Base-by-base conservation (phyloP, 1,284 basidiomycete species). In the Blastosporella zonata region DNA sequence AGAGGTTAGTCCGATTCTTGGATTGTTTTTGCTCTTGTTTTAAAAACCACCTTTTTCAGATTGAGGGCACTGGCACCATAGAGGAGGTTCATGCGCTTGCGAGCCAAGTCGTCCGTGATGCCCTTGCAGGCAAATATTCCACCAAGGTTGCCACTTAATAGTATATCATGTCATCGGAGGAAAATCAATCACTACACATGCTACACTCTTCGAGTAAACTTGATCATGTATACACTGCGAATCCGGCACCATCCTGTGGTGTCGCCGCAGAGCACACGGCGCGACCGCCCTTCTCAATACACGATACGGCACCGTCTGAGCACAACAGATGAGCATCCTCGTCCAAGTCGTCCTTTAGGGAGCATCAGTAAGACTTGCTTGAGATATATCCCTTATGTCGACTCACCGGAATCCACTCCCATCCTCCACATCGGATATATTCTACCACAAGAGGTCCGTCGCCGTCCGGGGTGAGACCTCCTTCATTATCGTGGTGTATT, bases 391-490 rank as follows among this genome's bases (percentile, higher is more conserved):
- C 9, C 17, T 28, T 22, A 6, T 22, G 28, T 18, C 8, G 9
- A 31, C 85, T 59, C 60, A 87, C 88, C 18, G 92, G 91, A 36
- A 71, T 71, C 94, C 94, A 97, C 53, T 84, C 80, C 82, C 93
- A 96, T 3, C 84, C 85, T 4, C 76, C 76, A 55, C 85, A 90
- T 18, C 94, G 77, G 49, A 87, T 77, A 57, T 92, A 90, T 66
- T 97, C 95, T 0, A 93, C 83, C 0, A 93, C 79, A 0, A 69
- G 60, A 21, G 71, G 67, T 1, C 83, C 84, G 12, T 72, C 65
- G 1, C 74, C 75, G 20, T 68, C 67, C 2, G 62, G 53, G 0
- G 63, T 63, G 17, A 76, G 60, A 10, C 73, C 60, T 1, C 84
- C 83, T 15, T 75, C 67, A 10, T 62, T 61, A 2, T 62, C 64